Base-by-base conservation (phyloP, 208 protist genomes). In the Leishmania tarentolae region DNA sequence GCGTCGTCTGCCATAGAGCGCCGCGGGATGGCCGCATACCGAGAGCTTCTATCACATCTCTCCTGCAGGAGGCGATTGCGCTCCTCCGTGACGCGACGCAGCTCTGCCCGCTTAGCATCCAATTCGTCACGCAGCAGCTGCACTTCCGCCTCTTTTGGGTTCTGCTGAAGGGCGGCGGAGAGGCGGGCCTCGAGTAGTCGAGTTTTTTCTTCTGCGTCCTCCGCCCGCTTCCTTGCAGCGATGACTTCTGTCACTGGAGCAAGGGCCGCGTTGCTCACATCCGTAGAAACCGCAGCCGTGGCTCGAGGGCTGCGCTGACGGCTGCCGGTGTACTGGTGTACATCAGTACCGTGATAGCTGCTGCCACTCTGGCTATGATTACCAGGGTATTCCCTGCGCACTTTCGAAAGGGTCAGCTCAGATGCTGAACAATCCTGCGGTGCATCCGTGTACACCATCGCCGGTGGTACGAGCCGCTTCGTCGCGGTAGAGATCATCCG, bases 61-160 rank as follows among this genome's bases (percentile, higher is more conserved):
- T 84, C 82, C 70, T 78, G 69, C 31, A 81, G 53, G 15, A 88
- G 80, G 13, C 72, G 31, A 72, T 90, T 77, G 3, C 87, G 80
- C 81, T 90, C 87, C 53, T 81, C 81, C 15, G 76, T 80, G n/a
- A 88, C 73, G 1, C 79, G 73, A 6, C 63, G 72, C 50, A 90
- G 70, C 56, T 90, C 87, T 3, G 57, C 37, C 13, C 75, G 76
- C 66, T 79, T 79, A 1, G 79, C 86, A 24, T 57, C 44, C 56
- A 88, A 70, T 76, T 91, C 88, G 31, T 91, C 88, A 0, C 86
- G 83, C 78, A 91, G 76, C 52, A 83, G 81, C 72, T 88, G 83
- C 75, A 91, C 57, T 61, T 91, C 88, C 24, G 83, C 83, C 69
- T 73, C 77, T 40, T 42, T 78, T 13, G 87, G 87, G 59, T 84